These are phyloP conservation scores for Zizania latifolia DNA, from an alignment of 176 grass and related monocot species.

Conservation along the genomic window DNA sequence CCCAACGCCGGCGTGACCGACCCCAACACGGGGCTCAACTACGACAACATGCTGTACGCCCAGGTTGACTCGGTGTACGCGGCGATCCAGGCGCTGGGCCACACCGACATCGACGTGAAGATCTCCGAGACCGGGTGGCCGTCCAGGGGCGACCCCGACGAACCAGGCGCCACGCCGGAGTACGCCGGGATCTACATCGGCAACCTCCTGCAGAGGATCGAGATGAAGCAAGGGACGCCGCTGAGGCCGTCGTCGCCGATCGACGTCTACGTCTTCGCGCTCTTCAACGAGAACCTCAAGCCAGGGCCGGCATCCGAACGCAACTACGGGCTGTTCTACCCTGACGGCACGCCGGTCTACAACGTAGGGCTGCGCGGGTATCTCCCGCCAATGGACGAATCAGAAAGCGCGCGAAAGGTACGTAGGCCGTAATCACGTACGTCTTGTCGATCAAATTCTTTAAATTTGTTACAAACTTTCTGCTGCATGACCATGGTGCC, in stretches of 20 bases:
- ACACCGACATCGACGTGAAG: conserved; percentile 64
- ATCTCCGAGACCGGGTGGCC: conserved; percentile 98
- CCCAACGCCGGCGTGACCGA: conserved; percentile 63
- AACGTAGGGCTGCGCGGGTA: conserved; percentile 66
- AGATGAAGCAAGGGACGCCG: conserved; percentile 74
- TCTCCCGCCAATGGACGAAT: conserved; percentile 53
- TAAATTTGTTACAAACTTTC: neutral
- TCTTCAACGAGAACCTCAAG: conserved; percentile 91
- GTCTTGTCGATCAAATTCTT: neutral
- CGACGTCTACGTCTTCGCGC: conserved; percentile 78
- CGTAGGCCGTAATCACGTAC: neutral
- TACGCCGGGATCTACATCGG: conserved; percentile 71
- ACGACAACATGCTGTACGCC: conserved; percentile 97
- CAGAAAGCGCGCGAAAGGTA: conserved; percentile 36
- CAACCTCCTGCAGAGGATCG: conserved; percentile 68
- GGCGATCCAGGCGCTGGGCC: conserved; percentile 53
- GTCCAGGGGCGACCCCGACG: conserved; percentile 68
- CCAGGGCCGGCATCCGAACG: conserved; percentile 74
- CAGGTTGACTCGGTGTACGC: conserved; percentile 80
- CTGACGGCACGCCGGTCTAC: conserved; percentile 79
- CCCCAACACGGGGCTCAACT: conserved; percentile 56
- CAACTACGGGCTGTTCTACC: conserved; percentile 83
- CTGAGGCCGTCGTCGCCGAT: conserved; percentile 51
- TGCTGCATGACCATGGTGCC: conserved; percentile 2
- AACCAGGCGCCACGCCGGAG: conserved; percentile 64